Evolutionary conservation across 192 early-diverging fungal species (phyloP), one percentile per base, ranked within the genome.

Genomic region (Rhizophagus sp.): DNA sequence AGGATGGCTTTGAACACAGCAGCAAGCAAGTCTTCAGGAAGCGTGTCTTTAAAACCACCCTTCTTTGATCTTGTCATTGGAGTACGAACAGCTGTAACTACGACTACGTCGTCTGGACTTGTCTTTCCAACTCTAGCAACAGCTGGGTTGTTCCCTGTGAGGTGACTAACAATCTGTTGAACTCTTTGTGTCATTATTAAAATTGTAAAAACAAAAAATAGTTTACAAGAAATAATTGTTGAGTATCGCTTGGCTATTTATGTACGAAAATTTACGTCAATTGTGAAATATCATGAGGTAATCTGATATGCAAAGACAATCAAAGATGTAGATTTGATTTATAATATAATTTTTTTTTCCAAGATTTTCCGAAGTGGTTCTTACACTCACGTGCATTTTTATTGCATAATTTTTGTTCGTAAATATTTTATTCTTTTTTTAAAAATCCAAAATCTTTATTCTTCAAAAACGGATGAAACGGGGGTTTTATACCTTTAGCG

Each of bases 11-110:
- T 92, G 66, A 97, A 89, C 44, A 92, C 90, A 39, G 89, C 88
- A 73, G 94, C 93, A 80, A 97, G 87, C 4, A 97, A 88, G 66
- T 90, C 91, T 86, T 93, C 92, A 75, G 88, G 88, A 71, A 93
- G 86, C 75, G 92, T 92, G 80, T 95, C 95, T 82, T 91, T 93
- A 87, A 96, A 94, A 50, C 87, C 93, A 81, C 95, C 95, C 84
- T 91, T 93, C 76, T 90, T 91, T 64, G 90, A 90, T 75, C 89
- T 91, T 80, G 90, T 88, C 74, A 95, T 85, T 66, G 95, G 89
- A 44, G 93, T 92, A 82, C 95, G 93, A 82, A 92, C 84, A 57
- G 95, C 95, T 84, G 88, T 81, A 83, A 95, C 89, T 61, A 96
- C 91, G 47, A 96, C 95, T 36, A 96, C 89, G 80, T 96, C 95